Base-by-base conservation (phyloP, 2,329 filamentous ascomycete species). In the Monosporascus sp. region DNA sequence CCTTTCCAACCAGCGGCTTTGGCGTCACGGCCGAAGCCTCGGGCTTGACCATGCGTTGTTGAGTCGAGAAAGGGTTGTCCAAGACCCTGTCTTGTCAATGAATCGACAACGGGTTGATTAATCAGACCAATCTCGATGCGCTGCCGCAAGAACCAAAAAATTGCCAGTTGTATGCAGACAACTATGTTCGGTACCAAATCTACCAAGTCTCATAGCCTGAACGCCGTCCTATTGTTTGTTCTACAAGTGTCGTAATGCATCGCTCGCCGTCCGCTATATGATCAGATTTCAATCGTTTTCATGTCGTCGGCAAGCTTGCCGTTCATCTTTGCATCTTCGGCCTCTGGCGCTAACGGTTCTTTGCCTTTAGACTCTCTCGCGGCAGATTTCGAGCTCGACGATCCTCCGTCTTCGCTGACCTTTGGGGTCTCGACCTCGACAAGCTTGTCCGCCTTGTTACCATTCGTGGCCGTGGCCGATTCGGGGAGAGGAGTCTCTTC, bases 281-380 rank as follows among this genome's bases (percentile, higher is more conserved):
- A 50, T 70, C 70, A 84, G 61, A 84, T 84, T 68, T 83, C 80
- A 68, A 84, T 84, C 55, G 79, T 81, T 72, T 82, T 84, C 80
- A 84, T 81, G 34, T 72, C 68, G 51, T 71, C 70, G 7, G 69
- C 63, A 53, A 73, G 67, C 63, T 79, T 79, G 54, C 73, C 75
- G 55, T 75, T 76, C 37, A 63, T 48, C 36, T 52, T 25, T 34
- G 54, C 41, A 24, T 20, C 36, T 38, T 61, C 57, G 5, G 53
- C 56, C 56, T 73, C 75, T 37, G 60, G 56, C 8, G 63, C 52
- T 17, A 54, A 52, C 7, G 55, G 45, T 44, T 68, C 59, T 68
- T 72, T 75, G 57, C 70, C 73, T 54, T 73, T 72, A 48, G 67
- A 61, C 47, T 58, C 57, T 4, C 70, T 62, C 27, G 74, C 57